These are phyloP conservation scores for Globisporangium mamillatum DNA, from an alignment of 352 stramenopile species.

Conservation along the genomic window DNA sequence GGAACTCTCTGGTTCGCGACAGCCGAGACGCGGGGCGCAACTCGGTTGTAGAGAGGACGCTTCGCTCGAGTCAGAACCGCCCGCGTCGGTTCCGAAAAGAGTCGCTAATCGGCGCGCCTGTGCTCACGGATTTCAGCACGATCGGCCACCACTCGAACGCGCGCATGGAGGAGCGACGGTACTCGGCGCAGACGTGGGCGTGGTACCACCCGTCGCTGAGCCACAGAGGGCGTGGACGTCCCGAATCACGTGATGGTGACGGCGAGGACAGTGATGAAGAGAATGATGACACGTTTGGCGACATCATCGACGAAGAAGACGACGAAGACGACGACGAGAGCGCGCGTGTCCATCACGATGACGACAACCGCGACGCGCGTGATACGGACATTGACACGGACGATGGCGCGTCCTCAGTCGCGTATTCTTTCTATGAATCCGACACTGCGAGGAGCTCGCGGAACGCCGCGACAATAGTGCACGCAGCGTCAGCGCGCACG, in stretches of 20 bases:
- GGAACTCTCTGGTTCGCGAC: background rate
- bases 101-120: conserved; percentile 39
- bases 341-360: conserved; percentile 10
- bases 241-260: background rate
- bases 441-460: conserved; percentile 21
- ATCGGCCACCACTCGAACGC: conserved; percentile 52
- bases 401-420: conserved; percentile 1
- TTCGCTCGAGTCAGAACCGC: conserved; percentile 9
- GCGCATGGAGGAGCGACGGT: conserved; percentile 42
- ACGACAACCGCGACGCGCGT: conserved; percentile 3
- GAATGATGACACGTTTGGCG: conserved; percentile 13
- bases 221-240: background rate
- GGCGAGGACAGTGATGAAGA: conserved; percentile 11
- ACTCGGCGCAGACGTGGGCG: conserved; percentile 54
- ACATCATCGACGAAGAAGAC: conserved; percentile 21
- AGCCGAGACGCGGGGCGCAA: conserved; percentile 4
- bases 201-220: conserved; percentile 25
- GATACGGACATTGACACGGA: conserved; percentile 18
- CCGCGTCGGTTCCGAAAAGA: conserved; percentile 22
- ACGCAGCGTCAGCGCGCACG: conserved; percentile 4
- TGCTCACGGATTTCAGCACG: conserved; percentile 21
- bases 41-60: conserved; percentile 9
- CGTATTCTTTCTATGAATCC: background rate
- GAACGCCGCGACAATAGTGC: conserved; percentile 20
- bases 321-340: conserved; percentile 22